Evolutionary conservation across 768 basidiomycete species (phyloP), one percentile per base, ranked within the genome.

Genomic region (Auriscalpium vulgare): DNA sequence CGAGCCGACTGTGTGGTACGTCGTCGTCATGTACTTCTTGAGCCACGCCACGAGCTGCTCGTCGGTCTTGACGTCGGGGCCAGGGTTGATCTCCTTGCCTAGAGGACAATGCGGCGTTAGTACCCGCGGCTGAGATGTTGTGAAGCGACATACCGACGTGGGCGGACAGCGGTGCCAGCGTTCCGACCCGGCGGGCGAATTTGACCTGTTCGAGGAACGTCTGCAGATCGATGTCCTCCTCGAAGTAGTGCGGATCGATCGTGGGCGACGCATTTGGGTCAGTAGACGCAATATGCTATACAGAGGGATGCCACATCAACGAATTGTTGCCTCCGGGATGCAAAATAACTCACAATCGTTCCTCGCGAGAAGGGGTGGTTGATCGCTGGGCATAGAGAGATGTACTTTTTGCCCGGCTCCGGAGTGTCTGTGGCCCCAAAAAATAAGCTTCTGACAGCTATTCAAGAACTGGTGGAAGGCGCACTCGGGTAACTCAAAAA

Each of bases 301-400:
- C 4, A 23, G 37, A 16, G 37, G 47, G n/a, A 21, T 8, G 29
- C 49, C 35, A 8, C 19, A 38, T 29, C 4, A 49, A 14, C 14
- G n/a, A 40, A 4, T 29, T 29, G 29, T 36, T 29, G 29, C 29
- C 29, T 29, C 29, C 29, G 29, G 7, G 29, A 17, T 16, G 45
- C 14, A 4, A 14, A 37, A 36, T 19, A 8, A 68, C 75, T 37
- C 49, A 78, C 78, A 54, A 82, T 75, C 0, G 75, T 71, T 2
- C 81, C 80, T 10, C 79, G 67, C 10, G 76, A 78, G 59, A 79
- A 72, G 2, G 70, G 70, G 47, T 81, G 75, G 54, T 77, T 76
- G 19, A 71, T 59, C 1, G 69, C 67, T 6, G 61, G 63, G 8
- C 68, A 51, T 13, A 80, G 46, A 0, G 75, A 72, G 23, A 76